phyloP scores from a whole-genome alignment of 1,284 basidiomycete species.

The Ceratobasidium sp. region DNA sequence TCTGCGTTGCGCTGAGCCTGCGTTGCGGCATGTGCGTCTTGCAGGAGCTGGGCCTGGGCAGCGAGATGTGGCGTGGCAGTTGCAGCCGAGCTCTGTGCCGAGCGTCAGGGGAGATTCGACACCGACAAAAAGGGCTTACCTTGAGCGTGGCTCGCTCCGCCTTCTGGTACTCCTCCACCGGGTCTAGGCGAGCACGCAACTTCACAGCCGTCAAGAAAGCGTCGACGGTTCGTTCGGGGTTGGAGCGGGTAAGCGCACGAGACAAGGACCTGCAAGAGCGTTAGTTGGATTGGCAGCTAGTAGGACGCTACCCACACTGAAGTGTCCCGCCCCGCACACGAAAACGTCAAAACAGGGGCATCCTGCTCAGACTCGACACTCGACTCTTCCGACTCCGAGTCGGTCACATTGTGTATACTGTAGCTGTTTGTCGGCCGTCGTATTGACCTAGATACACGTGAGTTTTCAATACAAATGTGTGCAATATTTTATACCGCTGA shows the following conservation, averaged over 20 bases:
- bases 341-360: constrained; percentile 34
- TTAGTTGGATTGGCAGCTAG: no score
- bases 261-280: background rate
- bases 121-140: no score
- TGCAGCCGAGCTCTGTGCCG: background rate
- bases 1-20: constrained; percentile 39
- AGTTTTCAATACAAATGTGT: background rate
- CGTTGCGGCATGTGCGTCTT: constrained; percentile 16
- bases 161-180: constrained; percentile 47
- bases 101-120: no score
- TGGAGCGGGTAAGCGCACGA: constrained; percentile 31
- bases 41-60: constrained; percentile 4
- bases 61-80: constrained; percentile 35
- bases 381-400: constrained; percentile 16
- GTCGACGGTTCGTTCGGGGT: constrained; percentile 32
- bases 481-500: background rate
- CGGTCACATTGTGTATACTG: constrained; percentile 30
- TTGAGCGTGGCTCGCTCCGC: constrained; percentile 36
- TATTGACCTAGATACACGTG: background rate
- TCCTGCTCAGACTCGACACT: constrained; percentile 5
- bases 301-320: constrained; percentile 5
- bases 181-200: constrained; percentile 45
- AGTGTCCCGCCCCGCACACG: constrained; percentile 21
- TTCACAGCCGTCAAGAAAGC: constrained; percentile 45
- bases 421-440: constrained; percentile 21